These are phyloP conservation scores for Colletotrichum navitas DNA, from an alignment of 2,329 filamentous ascomycete genomes.

Conservation along the genomic window DNA sequence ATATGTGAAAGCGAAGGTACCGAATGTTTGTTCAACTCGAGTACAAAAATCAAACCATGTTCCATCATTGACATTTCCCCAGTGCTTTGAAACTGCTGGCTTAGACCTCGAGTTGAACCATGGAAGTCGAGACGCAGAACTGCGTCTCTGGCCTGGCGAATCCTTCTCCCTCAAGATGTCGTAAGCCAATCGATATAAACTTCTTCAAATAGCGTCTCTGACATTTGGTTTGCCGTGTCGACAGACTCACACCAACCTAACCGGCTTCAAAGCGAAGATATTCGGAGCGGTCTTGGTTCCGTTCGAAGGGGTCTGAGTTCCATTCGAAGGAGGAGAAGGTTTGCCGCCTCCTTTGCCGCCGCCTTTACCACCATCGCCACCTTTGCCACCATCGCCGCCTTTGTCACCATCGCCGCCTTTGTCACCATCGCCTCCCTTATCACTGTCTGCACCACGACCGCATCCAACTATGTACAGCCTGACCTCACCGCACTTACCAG, in stretches of 20 bases:
- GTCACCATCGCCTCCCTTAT: background rate
- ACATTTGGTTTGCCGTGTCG: background rate
- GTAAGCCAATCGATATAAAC: background rate
- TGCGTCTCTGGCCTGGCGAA: background rate
- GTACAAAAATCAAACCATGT: background rate
- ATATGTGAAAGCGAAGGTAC: background rate
- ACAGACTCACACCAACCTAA: background rate
- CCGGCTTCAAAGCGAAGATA: background rate
- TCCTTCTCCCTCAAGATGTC: background rate
- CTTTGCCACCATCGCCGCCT: background rate
- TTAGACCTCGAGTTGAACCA: background rate
- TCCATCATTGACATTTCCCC: background rate
- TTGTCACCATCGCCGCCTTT: background rate
- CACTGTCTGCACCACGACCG: background rate
- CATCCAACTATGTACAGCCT: constrained; percentile 50
- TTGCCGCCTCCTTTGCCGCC: background rate
- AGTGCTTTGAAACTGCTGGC: background rate
- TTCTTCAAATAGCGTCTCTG: background rate
- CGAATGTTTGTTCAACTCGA: background rate
- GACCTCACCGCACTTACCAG: constrained; percentile 62
- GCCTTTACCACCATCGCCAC: background rate
- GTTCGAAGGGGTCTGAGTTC: background rate
- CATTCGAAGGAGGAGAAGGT: background rate
- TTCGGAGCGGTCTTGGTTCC: background rate
- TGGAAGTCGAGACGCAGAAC: background rate